phyloP scores from a whole-genome alignment of 1,284 basidiomycete genomes.

The Entoloma clypeatum region DNA sequence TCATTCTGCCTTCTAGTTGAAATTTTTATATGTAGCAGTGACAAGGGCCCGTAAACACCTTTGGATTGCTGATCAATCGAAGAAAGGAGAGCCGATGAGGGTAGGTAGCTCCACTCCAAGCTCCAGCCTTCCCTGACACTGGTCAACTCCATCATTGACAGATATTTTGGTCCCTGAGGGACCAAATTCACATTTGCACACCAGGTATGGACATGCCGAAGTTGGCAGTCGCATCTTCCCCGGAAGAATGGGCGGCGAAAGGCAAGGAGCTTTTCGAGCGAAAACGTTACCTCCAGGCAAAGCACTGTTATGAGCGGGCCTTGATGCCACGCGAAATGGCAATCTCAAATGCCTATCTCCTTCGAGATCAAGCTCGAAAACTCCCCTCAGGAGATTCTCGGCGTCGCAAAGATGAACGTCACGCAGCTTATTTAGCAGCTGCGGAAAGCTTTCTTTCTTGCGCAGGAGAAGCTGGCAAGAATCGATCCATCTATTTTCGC shows the following conservation, averaged over 20 bases:
- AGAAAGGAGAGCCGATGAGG: slow-evolving; percentile 53
- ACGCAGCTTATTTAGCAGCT: slow-evolving; percentile 40
- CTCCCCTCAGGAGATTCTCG: slow-evolving; percentile 17
- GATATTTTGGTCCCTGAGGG: slow-evolving; percentile 45
- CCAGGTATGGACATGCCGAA: slow-evolving; percentile 28
- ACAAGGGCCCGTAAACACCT: slow-evolving; percentile 65
- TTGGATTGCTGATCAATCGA: slow-evolving; percentile 63
- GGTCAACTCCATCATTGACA: slow-evolving; percentile 20
- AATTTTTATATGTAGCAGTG: slow-evolving; percentile 66
- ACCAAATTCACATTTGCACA: slow-evolving; percentile 35
- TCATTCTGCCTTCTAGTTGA: slow-evolving; percentile 40
- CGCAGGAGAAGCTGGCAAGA: slow-evolving; percentile 27
- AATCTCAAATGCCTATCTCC: slow-evolving; percentile 38
- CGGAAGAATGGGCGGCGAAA: slow-evolving; percentile 45
- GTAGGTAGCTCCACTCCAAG: slow-evolving; percentile 34
- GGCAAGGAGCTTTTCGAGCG: slow-evolving; percentile 52
- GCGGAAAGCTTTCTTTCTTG: slow-evolving; percentile 47
- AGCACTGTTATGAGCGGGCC: slow-evolving; percentile 59
- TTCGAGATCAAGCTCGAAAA: slow-evolving; percentile 33
- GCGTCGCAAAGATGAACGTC: slow-evolving; percentile 23
- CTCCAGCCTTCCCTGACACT: not conserved
- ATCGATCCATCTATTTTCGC: slow-evolving; percentile 39
- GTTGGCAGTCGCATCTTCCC: slow-evolving; percentile 29
- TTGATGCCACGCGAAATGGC: slow-evolving; percentile 37
- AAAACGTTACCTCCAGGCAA: slow-evolving; percentile 55